Percentiles rank a stretch among this genome's conserved stretches.
phyloP scores from a whole-genome alignment of 1,139 yeast species.

The Yamadazyma jaroonii region DNA sequence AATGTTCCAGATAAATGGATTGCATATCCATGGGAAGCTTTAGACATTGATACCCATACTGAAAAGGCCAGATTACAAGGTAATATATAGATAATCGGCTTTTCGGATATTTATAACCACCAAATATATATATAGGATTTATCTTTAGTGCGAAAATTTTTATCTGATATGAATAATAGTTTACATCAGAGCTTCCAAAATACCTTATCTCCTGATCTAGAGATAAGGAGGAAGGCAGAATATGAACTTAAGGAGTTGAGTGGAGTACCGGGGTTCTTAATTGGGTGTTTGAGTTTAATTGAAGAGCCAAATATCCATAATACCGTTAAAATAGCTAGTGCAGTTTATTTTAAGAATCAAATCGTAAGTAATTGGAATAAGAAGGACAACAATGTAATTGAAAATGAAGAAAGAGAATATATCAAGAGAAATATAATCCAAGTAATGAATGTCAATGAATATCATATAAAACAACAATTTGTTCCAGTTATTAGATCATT shows the following conservation, averaged over 20 bases:
- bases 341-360: constrained; percentile 82
- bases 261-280: constrained; percentile 67
- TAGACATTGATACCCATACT: constrained; percentile 43
- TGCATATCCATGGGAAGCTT: constrained; percentile 68
- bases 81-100: constrained; percentile 17
- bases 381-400: constrained; percentile 37
- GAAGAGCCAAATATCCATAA: constrained; percentile 1
- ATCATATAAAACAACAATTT: constrained; percentile 56
- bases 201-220: constrained; percentile 70
- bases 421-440: constrained; percentile 61
- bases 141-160: background rate
- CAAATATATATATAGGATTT: background rate
- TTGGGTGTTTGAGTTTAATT: constrained; percentile 75
- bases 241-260: constrained; percentile 56
- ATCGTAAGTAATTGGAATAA: constrained; percentile 63
- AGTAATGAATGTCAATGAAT: constrained; percentile 40
- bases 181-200: constrained; percentile 74
- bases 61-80: constrained; percentile 39
- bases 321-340: constrained; percentile 67
- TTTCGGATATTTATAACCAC: background rate
- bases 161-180: background rate
- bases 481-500: constrained; percentile 68
- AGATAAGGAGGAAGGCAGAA: constrained; percentile 69
- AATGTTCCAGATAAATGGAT: constrained; percentile 59
- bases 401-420: constrained; percentile 67